Evolutionary conservation across 2,329 filamentous ascomycete species (phyloP).

Genomic region (Calonectria crousiana): DNA sequence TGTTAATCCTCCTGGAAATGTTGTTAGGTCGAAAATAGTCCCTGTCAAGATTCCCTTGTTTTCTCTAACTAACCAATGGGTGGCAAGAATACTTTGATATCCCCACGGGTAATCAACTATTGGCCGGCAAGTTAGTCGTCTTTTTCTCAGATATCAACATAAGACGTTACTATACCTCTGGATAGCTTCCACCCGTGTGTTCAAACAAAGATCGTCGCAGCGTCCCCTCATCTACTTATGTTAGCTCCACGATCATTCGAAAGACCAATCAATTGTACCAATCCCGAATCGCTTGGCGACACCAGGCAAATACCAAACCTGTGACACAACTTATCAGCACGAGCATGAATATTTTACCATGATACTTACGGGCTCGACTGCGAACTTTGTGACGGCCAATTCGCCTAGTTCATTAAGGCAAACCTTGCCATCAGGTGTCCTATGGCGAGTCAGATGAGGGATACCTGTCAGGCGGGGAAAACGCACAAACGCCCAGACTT

Average conservation of each 20-base stretch:
- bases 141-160: background rate
- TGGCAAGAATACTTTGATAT: conserved; percentile 95
- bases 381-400: conserved; percentile 94
- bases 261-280: conserved; percentile 58
- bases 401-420: conserved; percentile 89
- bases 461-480: too few relatives aligned
- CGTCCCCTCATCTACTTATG: conserved; percentile 78
- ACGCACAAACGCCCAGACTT: conserved; percentile 77
- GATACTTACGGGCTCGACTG: conserved; percentile 84
- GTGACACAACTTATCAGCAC: conserved; percentile 10
- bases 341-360: background rate
- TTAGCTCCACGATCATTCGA: conserved; percentile 40
- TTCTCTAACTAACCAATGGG: conserved; percentile 76
- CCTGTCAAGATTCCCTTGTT: too few relatives aligned
- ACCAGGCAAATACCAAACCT: conserved; percentile 85
- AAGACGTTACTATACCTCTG: conserved; percentile 68
- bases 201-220: conserved; percentile 91
- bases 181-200: conserved; percentile 95
- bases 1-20: conserved; percentile 77
- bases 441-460: conserved; percentile 41
- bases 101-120: conserved; percentile 87
- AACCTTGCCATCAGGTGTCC: conserved; percentile 84
- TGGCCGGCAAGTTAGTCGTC: conserved; percentile 33
- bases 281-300: conserved; percentile 95
- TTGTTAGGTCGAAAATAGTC: conserved; percentile 20